Percentiles rank a stretch among this genome's conserved stretches.
phyloP scores from a whole-genome alignment of 2,329 filamentous ascomycete genomes.

The Penicillium sp. region DNA sequence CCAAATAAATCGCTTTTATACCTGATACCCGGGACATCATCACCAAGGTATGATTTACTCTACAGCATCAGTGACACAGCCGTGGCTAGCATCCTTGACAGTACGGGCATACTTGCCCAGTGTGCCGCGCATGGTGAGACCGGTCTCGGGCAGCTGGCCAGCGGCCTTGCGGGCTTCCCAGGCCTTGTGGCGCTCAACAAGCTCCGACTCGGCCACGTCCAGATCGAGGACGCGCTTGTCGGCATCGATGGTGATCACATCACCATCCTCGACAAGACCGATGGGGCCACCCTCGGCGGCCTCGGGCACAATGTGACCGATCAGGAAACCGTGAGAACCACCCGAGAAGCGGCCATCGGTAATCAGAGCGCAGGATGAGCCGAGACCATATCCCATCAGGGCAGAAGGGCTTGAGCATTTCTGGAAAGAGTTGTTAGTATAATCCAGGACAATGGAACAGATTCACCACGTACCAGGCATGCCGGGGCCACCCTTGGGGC shows the following conservation, averaged over 20 bases:
- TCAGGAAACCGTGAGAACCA: conserved; percentile 79
- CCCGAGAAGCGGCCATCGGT: conserved; percentile 62
- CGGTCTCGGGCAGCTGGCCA: conserved; percentile 46
- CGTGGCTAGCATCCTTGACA: conserved; percentile 46
- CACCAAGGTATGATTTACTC: conserved; percentile 23
- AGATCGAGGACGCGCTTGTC: conserved; percentile 64
- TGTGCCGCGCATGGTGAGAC: conserved; percentile 58
- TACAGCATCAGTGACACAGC: conserved; percentile 45
- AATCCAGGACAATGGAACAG: too few relatives aligned
- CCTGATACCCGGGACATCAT: conserved; percentile 5
- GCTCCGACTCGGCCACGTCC: conserved; percentile 61
- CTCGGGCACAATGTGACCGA: conserved; percentile 79
- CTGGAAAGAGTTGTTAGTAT: conserved; percentile 25
- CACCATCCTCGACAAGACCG: conserved; percentile 73
- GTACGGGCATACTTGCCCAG: conserved; percentile 62
- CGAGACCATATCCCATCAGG: conserved; percentile 68
- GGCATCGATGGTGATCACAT: conserved; percentile 75
- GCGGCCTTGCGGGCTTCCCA: conserved; percentile 52
- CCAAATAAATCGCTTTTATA: conserved; percentile 23
- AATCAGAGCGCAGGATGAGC: conserved; percentile 51
- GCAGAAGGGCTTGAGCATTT: conserved; percentile 69
- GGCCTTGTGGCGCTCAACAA: conserved; percentile 52
- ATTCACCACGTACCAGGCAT: conserved; percentile 48
- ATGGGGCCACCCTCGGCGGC: conserved; percentile 82
- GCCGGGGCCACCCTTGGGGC: conserved; percentile 66